A percentile compares a stretch with the other conserved stretches of the same genome.
Conservation (phyloP, 2,329 filamentous ascomycete genomes). For the Hymenoscyphus fraxineus region DNA sequence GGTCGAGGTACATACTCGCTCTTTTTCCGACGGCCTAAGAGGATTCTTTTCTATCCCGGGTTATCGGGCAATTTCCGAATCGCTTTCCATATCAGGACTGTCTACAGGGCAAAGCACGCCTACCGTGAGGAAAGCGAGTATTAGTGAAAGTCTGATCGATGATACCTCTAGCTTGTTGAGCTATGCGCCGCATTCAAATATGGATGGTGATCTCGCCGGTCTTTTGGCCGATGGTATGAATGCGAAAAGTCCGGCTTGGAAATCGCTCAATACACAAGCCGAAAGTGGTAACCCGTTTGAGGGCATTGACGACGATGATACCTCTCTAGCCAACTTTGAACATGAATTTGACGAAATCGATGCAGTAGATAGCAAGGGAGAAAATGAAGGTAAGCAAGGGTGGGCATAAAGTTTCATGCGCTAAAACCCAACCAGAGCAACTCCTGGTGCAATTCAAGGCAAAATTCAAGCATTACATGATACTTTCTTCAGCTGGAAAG, state of each 20-base stretch:
- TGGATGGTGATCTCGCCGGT: constrained; percentile 74
- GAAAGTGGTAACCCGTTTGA: constrained; percentile 60
- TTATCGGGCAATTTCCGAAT: constrained; percentile 31
- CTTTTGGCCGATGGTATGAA: constrained; percentile 70
- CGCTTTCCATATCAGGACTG: constrained; percentile 27
- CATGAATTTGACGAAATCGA: constrained; percentile 76
- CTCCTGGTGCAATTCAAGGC: constrained; percentile 73
- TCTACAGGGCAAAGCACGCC: constrained; percentile 26
- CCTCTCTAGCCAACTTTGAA: constrained; percentile 63
- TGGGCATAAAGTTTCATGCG: background rate
- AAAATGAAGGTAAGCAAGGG: constrained; percentile 49
- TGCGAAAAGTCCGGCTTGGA: constrained; percentile 65
- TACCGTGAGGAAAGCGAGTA: constrained; percentile 27
- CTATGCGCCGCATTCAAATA: constrained; percentile 43
- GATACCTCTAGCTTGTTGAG: constrained; percentile 49
- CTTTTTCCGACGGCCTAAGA: constrained; percentile 65
- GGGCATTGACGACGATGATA: constrained; percentile 43
- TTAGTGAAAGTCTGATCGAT: constrained; percentile 46
- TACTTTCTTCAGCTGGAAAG: constrained; percentile 92
- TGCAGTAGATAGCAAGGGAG: constrained; percentile 48
- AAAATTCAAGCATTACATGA: constrained; percentile 95
- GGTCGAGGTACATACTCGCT: constrained; percentile 73
- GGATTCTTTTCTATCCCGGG: constrained; percentile 55
- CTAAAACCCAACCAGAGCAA: constrained; percentile 35
- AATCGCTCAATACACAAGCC: constrained; percentile 60